A percentile compares a stretch with the other conserved stretches of the same genome.
These are phyloP conservation scores for Rachicladosporium sp. DNA, from an alignment of 2,329 filamentous ascomycete genomes.

Conservation along the genomic window DNA sequence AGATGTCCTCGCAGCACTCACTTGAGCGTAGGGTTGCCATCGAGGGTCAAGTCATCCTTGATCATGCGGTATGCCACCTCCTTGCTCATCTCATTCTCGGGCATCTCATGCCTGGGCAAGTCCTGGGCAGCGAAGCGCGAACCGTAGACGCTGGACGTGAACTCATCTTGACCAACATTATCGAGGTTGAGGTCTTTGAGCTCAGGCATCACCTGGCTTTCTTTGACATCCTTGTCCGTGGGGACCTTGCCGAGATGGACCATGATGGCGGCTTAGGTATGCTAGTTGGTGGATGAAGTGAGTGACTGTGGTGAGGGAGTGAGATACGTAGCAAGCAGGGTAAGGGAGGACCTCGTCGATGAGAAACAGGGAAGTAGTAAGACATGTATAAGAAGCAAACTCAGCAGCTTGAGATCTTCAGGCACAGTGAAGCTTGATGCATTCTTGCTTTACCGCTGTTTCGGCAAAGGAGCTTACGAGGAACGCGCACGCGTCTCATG, in stretches of 20 bases:
- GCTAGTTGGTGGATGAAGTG: background rate
- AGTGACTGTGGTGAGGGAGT: too few relatives aligned
- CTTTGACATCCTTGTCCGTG: constrained; percentile 19
- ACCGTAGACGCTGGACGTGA: constrained; percentile 76
- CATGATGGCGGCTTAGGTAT: constrained; percentile 15
- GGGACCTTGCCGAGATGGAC: constrained; percentile 23
- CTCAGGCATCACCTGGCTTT: constrained; percentile 28
- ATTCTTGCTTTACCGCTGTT: too few relatives aligned
- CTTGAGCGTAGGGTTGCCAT: constrained; percentile 83
- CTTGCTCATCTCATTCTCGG: constrained; percentile 77
- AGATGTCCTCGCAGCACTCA: constrained; percentile 26
- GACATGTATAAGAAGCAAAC: too few relatives aligned
- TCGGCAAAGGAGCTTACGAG: too few relatives aligned
- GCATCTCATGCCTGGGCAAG: constrained; percentile 74
- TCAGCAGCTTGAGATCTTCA: too few relatives aligned
- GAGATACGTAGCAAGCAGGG: too few relatives aligned
- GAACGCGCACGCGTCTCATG: too few relatives aligned
- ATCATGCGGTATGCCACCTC: constrained; percentile 95
- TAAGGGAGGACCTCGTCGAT: too few relatives aligned
- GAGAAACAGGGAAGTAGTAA: too few relatives aligned
- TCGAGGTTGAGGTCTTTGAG: constrained; percentile 37
- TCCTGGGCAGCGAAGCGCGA: constrained; percentile 71
- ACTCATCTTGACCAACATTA: constrained; percentile 38
- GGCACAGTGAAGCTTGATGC: too few relatives aligned
- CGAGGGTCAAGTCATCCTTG: constrained; percentile 81